Percentiles rank a stretch among this genome's conserved stretches.
Conservation (phyloP, 768 basidiomycete species). For the Naematelia encephala region DNA sequence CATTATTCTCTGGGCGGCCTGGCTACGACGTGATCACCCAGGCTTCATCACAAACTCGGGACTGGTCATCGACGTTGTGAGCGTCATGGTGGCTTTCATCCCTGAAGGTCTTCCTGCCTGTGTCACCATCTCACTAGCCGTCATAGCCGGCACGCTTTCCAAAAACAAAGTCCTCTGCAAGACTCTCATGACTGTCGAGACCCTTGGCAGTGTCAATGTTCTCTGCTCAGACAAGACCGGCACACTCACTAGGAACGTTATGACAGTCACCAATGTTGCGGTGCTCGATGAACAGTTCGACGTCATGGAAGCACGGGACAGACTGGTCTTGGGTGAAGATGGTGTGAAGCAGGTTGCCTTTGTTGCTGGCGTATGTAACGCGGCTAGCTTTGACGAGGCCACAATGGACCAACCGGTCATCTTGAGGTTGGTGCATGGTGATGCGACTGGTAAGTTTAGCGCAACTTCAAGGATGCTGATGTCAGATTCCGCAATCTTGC, state of each 20-base stretch:
- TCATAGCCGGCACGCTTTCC: constrained; percentile 55
- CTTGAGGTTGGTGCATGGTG: constrained; percentile 54
- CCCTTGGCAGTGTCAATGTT: constrained; percentile 63
- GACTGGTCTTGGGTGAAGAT: constrained; percentile 11
- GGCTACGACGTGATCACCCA: constrained; percentile 47
- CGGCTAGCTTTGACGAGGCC: constrained; percentile 54
- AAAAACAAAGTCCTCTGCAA: constrained; percentile 60
- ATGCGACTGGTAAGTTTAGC: constrained; percentile 54
- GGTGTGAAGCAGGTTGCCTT: constrained; percentile 40
- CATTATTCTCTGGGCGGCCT: constrained; percentile 56
- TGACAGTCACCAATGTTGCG: constrained; percentile 59
- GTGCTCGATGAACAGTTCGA: constrained; percentile 46
- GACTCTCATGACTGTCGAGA: constrained; percentile 65
- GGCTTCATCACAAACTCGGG: constrained; percentile 56
- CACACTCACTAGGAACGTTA: constrained; percentile 59
- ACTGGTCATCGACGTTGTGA: constrained; percentile 61
- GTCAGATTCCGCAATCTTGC: constrained; percentile 58
- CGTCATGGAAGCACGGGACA: constrained; percentile 29
- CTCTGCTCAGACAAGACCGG: constrained; percentile 60
- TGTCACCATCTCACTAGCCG: constrained; percentile 40
- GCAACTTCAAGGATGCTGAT: neutral
- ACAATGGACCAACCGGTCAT: constrained; percentile 44
- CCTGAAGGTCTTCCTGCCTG: constrained; percentile 54
- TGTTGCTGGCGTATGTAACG: constrained; percentile 58
- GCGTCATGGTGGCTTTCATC: constrained; percentile 57